Base-by-base conservation (phyloP, 2,329 filamentous ascomycete genomes). In the Ustulina deusta region DNA sequence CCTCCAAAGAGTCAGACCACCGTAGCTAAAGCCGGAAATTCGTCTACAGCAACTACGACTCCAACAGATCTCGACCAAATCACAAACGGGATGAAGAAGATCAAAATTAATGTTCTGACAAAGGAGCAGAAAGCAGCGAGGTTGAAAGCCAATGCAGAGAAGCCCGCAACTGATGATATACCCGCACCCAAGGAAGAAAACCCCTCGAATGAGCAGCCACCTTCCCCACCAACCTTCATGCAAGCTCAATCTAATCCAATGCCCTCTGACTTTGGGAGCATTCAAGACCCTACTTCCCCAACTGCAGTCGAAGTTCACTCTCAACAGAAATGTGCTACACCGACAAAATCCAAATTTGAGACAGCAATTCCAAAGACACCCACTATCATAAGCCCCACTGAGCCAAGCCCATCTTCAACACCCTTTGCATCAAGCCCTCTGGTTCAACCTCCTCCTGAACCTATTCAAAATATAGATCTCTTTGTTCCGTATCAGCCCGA, bases 101-200 rank as follows among this genome's bases (percentile, higher is more conserved):
- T 90, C 65, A 89, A 86, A 74, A 87, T 90, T 72, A 89, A 86
- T 60, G 76, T 90, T 27, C 81, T 89, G 44, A 89, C 87, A 1
- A 83, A 88, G 67, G 82, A 87, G 44, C 85, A 89, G 72, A 85
- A 83, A 71, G 87, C 88, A 57, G 86, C 85, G 1, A 83, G 81
- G 29, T 83, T 84, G n/a, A 76, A 74, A 63, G 72, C 74, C 7
- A 74, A 75, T 29, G 71, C 69, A 52, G 68, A 72, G 57, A 72
- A 65, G 44, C 42, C 59, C n/a, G 38, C 54, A 38, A 48, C 48
- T 7, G 22, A 22, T 17, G 40, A 51, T 22, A 44, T 48, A 15
- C 52, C 34, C 15, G 3, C 48, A 32, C 32, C 20, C 25, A 60
- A 60, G 48, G 56, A 54, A 27, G 58, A 66, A 46, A 42, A 13